Percentiles rank a stretch among this genome's conserved stretches.
Conservation (phyloP, 2,329 filamentous ascomycete species). For the Ampelomyces quisqualis region DNA sequence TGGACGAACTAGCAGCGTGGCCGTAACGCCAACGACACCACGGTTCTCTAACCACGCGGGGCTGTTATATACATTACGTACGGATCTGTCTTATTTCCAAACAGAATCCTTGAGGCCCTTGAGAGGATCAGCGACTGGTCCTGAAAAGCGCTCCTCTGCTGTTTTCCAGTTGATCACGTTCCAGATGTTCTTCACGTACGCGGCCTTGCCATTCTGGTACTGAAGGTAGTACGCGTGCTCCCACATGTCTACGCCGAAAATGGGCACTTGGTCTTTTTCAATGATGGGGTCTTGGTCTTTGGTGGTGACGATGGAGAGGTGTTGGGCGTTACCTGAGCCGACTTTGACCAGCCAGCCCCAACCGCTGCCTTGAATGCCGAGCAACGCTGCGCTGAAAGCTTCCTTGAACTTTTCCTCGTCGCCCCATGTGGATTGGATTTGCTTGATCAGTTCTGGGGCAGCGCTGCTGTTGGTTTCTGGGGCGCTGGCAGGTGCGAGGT, state of each 20-base stretch:
- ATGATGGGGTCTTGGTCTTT: conserved; percentile 82
- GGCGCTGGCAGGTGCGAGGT: conserved; percentile 64
- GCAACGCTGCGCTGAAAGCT: conserved; percentile 64
- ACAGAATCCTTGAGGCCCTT: conserved; percentile 42
- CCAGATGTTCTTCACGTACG: conserved; percentile 76
- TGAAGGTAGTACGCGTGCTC: conserved; percentile 87
- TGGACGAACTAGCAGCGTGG: conserved; percentile 18
- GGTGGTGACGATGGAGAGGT: conserved; percentile 72
- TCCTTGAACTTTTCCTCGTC: conserved; percentile 64
- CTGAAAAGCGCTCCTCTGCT: conserved; percentile 62
- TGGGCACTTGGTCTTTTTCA: conserved; percentile 60
- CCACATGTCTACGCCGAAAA: conserved; percentile 87
- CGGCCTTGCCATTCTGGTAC: conserved; percentile 74
- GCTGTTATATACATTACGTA: not conserved
- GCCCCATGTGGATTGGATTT: conserved; percentile 69
- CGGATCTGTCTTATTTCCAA: conserved; percentile 6
- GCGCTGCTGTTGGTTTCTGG: conserved; percentile 56
- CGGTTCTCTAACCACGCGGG: conserved; percentile 16
- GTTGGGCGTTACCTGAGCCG: conserved; percentile 51
- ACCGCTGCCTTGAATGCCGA: conserved; percentile 77
- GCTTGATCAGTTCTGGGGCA: conserved; percentile 60
- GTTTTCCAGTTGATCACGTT: conserved; percentile 76
- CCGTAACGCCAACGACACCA: conserved; percentile 16
- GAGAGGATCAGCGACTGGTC: conserved; percentile 45
- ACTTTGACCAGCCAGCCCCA: conserved; percentile 85